phyloP scores from a whole-genome alignment of 768 basidiomycete genomes.

The Auriscalpium vulgare region DNA sequence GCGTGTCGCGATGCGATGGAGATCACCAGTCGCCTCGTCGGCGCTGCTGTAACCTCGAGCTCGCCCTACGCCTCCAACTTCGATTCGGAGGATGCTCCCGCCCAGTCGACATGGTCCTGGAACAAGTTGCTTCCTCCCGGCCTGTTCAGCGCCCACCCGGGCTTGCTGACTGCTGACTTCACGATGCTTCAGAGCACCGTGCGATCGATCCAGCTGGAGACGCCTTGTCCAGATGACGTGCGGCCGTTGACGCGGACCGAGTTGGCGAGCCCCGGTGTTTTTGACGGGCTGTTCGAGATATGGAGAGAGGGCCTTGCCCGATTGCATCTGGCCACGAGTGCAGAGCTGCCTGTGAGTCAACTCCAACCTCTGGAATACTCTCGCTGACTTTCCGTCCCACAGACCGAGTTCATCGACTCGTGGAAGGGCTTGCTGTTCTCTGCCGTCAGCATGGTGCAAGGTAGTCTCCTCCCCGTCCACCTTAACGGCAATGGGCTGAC shows the following conservation, averaged over 20 bases:
- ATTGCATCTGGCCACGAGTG: constrained; percentile 39
- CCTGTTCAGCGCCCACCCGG: constrained; percentile 50
- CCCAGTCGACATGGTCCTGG: constrained; percentile 31
- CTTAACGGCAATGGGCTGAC: constrained; percentile 2
- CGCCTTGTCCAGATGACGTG: constrained; percentile 45
- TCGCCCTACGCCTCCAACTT: no score
- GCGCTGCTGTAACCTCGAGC: not conserved
- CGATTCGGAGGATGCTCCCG: constrained; percentile 6
- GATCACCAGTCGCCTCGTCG: constrained; percentile 34
- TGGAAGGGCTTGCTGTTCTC: constrained; percentile 53
- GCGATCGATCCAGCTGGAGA: constrained; percentile 44
- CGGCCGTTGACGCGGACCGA: constrained; percentile 52
- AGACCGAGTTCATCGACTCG: constrained; percentile 42
- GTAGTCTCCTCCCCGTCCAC: constrained; percentile 22
- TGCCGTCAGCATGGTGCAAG: constrained; percentile 38
- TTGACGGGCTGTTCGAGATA: constrained; percentile 40
- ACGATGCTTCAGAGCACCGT: constrained; percentile 38
- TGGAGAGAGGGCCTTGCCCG: constrained; percentile 42
- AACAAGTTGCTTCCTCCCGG: constrained; percentile 42
- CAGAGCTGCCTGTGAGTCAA: constrained; percentile 41
- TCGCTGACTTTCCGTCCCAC: not conserved
- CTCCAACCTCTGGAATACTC: not conserved
- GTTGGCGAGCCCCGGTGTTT: constrained; percentile 43
- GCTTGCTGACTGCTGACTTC: constrained; percentile 48
- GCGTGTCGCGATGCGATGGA: constrained; percentile 50